These are phyloP conservation scores for Haematococcus lacustris DNA, from an alignment of 139 green algal genomes.

Conservation along the genomic window DNA sequence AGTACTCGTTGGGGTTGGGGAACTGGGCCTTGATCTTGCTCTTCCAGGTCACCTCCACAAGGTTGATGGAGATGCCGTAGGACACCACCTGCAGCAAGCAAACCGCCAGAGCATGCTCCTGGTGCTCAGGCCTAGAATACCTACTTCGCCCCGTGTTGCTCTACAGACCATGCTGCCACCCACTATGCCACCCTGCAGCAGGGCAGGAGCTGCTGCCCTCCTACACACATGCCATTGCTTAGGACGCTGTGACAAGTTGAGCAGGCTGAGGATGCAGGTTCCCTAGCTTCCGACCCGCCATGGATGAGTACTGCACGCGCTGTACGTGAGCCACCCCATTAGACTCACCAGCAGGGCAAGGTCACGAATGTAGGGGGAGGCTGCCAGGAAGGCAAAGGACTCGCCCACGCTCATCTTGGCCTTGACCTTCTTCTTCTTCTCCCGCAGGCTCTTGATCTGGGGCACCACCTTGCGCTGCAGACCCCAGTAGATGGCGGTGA, in stretches of 20 bases:
- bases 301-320: no score
- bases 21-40: conserved; percentile 99
- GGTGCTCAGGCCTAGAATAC: no score
- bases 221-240: no score
- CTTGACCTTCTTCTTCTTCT: conserved; percentile 92
- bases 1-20: conserved; percentile 86
- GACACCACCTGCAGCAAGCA: conserved; percentile 86
- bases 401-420: conserved; percentile 88
- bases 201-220: no score
- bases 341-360: conserved; percentile 83
- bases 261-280: no score
- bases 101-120: no score
- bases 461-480: conserved; percentile 83
- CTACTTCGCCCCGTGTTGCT: no score
- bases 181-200: no score
- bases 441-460: conserved; percentile 57
- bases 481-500: conserved; percentile 71
- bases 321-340: no score
- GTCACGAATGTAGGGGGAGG: conserved; percentile 91
- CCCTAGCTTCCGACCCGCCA: no score
- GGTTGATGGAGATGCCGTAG: conserved; percentile 98
- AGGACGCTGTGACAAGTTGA: no score
- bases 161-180: no score
- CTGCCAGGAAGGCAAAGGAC: conserved; percentile 89
- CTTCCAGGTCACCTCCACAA: conserved; percentile 99